Conservation (phyloP, 768 basidiomycete genomes). For the Suillus subalutaceus region DNA sequence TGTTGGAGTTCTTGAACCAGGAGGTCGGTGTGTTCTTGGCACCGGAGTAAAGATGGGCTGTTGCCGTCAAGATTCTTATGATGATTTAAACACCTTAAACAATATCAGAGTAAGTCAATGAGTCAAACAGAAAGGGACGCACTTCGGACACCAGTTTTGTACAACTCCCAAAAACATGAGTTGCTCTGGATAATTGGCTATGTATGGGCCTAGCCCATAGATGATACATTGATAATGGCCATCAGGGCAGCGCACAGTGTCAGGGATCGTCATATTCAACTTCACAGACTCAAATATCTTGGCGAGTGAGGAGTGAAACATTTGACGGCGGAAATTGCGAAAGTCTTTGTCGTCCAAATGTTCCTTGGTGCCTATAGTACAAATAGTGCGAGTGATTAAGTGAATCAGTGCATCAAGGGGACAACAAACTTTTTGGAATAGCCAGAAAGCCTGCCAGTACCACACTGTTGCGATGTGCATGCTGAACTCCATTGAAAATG, state of each 20-base stretch:
- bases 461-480: too few species aligned
- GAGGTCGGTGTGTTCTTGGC: slow-evolving; percentile 23
- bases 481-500: too few species aligned
- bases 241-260: slow-evolving; percentile 30
- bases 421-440: too few species aligned
- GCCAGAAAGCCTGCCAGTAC: too few species aligned
- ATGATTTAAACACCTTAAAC: slow-evolving; percentile 28
- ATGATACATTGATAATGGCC: slow-evolving; percentile 31
- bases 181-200: slow-evolving; percentile 46
- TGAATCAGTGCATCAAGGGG: too few species aligned
- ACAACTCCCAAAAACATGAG: too few species aligned
- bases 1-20: slow-evolving; percentile 23
- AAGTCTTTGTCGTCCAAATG: slow-evolving; percentile 20
- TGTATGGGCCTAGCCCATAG: slow-evolving; percentile 40
- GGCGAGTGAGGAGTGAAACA: slow-evolving; percentile 32
- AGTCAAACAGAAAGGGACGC: too few species aligned
- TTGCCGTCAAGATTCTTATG: slow-evolving; percentile 28
- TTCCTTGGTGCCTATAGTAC: slow-evolving; percentile 19
- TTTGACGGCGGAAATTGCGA: slow-evolving; percentile 30
- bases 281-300: slow-evolving; percentile 27
- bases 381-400: too few species aligned
- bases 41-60: slow-evolving; percentile 17
- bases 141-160: slow-evolving; percentile 33
- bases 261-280: slow-evolving; percentile 29
- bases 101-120: background rate